phyloP scores from a whole-genome alignment of 164 flowering plant species.

The Magnolia sinica region DNA sequence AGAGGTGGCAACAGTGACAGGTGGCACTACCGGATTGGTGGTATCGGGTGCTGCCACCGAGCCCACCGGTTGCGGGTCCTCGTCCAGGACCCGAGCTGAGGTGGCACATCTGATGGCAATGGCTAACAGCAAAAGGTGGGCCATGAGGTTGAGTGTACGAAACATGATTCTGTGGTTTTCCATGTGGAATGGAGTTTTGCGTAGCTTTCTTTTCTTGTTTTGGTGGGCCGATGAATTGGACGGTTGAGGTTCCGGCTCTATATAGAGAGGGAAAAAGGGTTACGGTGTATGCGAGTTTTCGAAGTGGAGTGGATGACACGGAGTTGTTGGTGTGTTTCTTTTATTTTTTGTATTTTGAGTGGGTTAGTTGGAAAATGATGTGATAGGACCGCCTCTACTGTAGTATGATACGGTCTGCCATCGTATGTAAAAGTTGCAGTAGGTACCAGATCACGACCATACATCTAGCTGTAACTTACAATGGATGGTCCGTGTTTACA shows the following conservation, averaged over 20 bases:
- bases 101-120: constrained; percentile 29
- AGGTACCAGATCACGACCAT: too few relatives aligned
- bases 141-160: background rate
- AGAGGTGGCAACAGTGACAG: background rate
- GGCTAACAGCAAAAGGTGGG: constrained; percentile 23
- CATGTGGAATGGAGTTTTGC: constrained; percentile 13
- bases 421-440: too few relatives aligned
- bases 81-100: constrained; percentile 13
- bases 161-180: constrained; percentile 7
- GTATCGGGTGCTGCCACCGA: constrained; percentile 6
- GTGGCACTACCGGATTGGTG: constrained; percentile 7
- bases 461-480: too few relatives aligned
- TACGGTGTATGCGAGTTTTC: background rate
- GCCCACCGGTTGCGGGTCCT: too few relatives aligned
- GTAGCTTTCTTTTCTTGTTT: too few relatives aligned
- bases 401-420: too few relatives aligned
- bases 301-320: constrained; percentile 7
- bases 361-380: background rate
- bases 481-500: too few relatives aligned
- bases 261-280: constrained; percentile 13
- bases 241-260: background rate
- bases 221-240: too few relatives aligned
- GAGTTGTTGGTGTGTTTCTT: background rate
- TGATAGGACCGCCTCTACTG: too few relatives aligned
- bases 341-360: background rate